phyloP scores from a whole-genome alignment of 140 eudicot genomes.

The Ambrosia hybrid region DNA sequence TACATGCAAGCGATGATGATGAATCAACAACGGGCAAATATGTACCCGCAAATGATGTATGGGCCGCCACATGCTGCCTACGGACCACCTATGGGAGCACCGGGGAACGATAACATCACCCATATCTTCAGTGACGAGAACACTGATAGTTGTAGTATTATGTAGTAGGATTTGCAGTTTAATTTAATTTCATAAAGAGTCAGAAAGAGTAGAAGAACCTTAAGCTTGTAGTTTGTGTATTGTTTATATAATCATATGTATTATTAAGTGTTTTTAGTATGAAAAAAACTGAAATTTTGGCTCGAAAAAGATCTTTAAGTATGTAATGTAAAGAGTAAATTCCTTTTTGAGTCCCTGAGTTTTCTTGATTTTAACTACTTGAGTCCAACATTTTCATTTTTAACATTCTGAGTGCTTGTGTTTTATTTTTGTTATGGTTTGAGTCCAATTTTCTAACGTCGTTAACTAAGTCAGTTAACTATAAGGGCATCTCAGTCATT shows the following conservation, averaged over 20 bases:
- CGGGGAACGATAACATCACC: slow-evolving; percentile 43
- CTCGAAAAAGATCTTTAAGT: neutral
- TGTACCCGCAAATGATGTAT: slow-evolving; percentile 69
- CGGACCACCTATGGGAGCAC: slow-evolving; percentile 50
- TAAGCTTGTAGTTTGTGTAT: slow-evolving; percentile 33
- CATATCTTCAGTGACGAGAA: slow-evolving; percentile 84
- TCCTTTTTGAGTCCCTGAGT: too few relatives aligned
- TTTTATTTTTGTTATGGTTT: too few relatives aligned
- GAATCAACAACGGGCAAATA: slow-evolving; percentile 63
- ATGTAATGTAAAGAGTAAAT: neutral
- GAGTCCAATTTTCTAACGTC: too few relatives aligned
- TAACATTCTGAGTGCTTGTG: too few relatives aligned
- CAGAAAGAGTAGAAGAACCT: slow-evolving; percentile 34
- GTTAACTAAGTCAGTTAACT: too few relatives aligned
- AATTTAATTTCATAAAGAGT: slow-evolving; percentile 29
- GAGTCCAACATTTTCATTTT: too few relatives aligned
- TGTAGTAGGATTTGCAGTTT: slow-evolving; percentile 38
- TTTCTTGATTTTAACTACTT: too few relatives aligned
- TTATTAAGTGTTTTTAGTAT: slow-evolving; percentile 9
- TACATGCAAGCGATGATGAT: slow-evolving; percentile 91
- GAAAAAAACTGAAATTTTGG: slow-evolving; percentile 34
- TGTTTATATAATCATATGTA: slow-evolving; percentile 29
- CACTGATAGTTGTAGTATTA: slow-evolving; percentile 78
- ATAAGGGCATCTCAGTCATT: too few relatives aligned
- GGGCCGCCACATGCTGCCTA: slow-evolving; percentile 47